Conservation (phyloP, 169 alveolate genomes). For the Theileria luwenshuni region DNA sequence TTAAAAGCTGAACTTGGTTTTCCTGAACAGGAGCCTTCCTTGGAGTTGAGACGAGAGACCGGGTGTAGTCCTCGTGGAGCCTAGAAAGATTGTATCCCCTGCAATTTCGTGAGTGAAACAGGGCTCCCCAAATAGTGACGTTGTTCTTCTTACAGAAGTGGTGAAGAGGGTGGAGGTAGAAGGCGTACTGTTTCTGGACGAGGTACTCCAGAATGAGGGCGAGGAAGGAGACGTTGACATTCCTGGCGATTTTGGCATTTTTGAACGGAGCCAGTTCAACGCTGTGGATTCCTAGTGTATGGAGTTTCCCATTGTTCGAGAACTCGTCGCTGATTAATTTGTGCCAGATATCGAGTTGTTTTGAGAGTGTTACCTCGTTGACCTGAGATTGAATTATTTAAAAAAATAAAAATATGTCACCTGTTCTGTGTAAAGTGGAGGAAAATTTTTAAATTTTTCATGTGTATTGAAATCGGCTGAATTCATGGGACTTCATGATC, state of each 20-base stretch:
- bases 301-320: not conserved
- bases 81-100: constrained; percentile 7
- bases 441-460: constrained; percentile 36
- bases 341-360: constrained; percentile 66
- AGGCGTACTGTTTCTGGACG: constrained; percentile 51
- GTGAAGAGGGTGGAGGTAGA: constrained; percentile 43
- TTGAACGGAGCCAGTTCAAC: constrained; percentile 36
- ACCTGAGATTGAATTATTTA: no score
- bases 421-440: constrained; percentile 71
- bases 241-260: constrained; percentile 37
- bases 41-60: not conserved
- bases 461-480: constrained; percentile 17
- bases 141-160: constrained; percentile 29
- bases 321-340: constrained; percentile 15
- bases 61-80: constrained; percentile 21
- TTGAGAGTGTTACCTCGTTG: constrained; percentile 50
- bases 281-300: constrained; percentile 16
- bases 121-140: constrained; percentile 58
- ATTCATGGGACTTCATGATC: not conserved
- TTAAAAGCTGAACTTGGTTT: constrained; percentile 12
- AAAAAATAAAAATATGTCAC: no score
- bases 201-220: constrained; percentile 47
- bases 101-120: constrained; percentile 19
- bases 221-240: constrained; percentile 40
- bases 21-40: not conserved